Base-by-base conservation (phyloP, 2,329 filamentous ascomycete genomes). In the Didymosphaeria variabile region DNA sequence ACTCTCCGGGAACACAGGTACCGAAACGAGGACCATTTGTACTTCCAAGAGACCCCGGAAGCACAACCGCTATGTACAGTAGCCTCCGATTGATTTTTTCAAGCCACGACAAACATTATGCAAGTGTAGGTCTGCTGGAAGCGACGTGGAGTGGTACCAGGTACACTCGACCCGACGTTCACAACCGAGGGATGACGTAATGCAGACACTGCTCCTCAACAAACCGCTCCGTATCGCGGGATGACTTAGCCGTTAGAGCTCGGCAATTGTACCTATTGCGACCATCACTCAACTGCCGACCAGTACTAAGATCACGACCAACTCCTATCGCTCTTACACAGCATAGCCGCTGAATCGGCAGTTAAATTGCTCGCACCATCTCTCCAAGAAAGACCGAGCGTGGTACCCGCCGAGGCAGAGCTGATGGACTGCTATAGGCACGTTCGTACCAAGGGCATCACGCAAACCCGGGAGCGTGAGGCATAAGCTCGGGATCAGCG, bases 211-310 rank as follows among this genome's bases (percentile, higher is more conserved):
- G 52, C 38, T 29, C 38, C 52, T 7, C 15, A 55, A 15, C n/a
- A 55, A 45, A 31, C 26, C 38, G 52, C 59, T 61, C 59, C 59
- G 55, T 51, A 61, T 56, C 38, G 21, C 31, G 31, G 29, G 45
- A 49, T 46, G 42, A 59, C 51, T 58, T 34, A 55, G 44, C 53
- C 46, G 36, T 36, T 44, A 31, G 38, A 36, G 55, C 46, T 59
- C 60, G 59, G 62, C 49, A 59, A 57, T 60, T 58, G 19, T n/a
- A 34, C 34, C 46, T 55, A 21, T 45, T 7, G 21, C 38, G 50
- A 50, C 21, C 50, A 50, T 21, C 42, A 6, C n/a, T 10, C 61
- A 66, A 66, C 64, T 66, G 64, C 64, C 64, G 64, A 64, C 61
- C 23, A 55, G 17, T 53, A 21, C 51, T 52, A 55, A 58, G 46